A percentile compares a stretch with the other conserved stretches of the same genome.
phyloP scores from a whole-genome alignment of 2,329 filamentous ascomycete genomes.

The Aspergillus pseudoviridinutans region DNA sequence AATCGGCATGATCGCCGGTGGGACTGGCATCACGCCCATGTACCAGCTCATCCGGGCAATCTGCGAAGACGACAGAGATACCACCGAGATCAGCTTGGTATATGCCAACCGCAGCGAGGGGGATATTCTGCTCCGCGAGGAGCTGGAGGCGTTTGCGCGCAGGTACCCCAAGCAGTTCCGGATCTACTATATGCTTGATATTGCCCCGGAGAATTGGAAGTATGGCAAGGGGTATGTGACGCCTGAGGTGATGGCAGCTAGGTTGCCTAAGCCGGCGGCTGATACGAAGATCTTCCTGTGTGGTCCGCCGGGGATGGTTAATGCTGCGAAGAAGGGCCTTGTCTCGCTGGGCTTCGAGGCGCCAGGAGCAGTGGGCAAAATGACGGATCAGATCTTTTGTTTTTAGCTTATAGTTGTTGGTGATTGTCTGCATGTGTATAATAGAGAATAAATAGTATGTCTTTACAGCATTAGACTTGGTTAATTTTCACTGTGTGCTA shows the following conservation, averaged over 20 bases:
- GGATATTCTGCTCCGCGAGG: conserved; percentile 55
- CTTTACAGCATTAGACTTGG: no score
- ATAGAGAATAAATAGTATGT: background rate
- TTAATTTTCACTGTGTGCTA: no score
- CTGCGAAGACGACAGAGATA: conserved; percentile 56
- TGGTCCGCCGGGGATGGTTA: conserved; percentile 59
- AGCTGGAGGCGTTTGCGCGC: conserved; percentile 53
- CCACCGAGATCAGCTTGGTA: conserved; percentile 54
- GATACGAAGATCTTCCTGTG: conserved; percentile 57
- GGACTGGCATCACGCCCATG: conserved; percentile 48
- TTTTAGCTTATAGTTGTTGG: conserved; percentile 38
- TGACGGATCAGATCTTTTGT: conserved; percentile 53
- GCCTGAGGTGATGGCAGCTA: conserved; percentile 47
- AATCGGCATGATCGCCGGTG: conserved; percentile 38
- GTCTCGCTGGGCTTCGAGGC: conserved; percentile 49
- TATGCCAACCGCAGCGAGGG: conserved; percentile 57
- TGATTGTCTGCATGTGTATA: background rate
- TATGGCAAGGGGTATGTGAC: conserved; percentile 51
- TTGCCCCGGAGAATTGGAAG: conserved; percentile 45
- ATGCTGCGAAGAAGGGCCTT: conserved; percentile 52
- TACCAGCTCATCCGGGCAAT: conserved; percentile 61
- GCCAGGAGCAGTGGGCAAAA: conserved; percentile 49
- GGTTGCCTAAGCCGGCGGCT: conserved; percentile 43
- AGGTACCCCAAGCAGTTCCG: conserved; percentile 52
- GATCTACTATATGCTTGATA: conserved; percentile 54